These are phyloP conservation scores for Fusarium denticulatum DNA, from an alignment of 2,329 filamentous ascomycete species.

Conservation along the genomic window DNA sequence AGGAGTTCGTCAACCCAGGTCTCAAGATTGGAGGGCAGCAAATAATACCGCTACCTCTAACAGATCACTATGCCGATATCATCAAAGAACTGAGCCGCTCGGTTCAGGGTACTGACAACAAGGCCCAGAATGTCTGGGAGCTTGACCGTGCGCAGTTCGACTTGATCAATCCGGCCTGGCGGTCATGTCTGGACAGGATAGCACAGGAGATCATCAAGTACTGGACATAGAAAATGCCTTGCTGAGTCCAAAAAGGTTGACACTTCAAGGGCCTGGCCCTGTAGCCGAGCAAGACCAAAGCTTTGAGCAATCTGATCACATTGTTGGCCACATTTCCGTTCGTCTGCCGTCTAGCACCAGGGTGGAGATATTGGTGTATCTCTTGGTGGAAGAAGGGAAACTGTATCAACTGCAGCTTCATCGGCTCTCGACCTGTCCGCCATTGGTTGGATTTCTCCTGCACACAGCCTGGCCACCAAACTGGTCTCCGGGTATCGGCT, in stretches of 20 bases:
- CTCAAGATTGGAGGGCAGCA: conserved; percentile 2
- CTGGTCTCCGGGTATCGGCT: conserved; percentile 20
- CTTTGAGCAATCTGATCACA: not conserved
- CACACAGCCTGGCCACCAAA: not conserved
- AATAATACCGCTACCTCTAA: conserved; percentile 22
- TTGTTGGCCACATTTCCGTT: conserved; percentile 9
- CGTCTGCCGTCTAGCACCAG: conserved; percentile 22
- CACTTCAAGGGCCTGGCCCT: conserved; percentile 16
- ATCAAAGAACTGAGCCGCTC: conserved; percentile 10
- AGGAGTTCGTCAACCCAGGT: conserved; percentile 22
- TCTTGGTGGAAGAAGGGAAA: not conserved
- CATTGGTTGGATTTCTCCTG: conserved; percentile 15
- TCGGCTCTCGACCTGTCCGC: conserved; percentile 20
- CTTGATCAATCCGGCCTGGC: conserved; percentile 22
- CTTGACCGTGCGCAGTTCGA: conserved; percentile 18
- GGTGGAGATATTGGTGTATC: conserved; percentile 23
- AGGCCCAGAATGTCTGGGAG: conserved; percentile 15
- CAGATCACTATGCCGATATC: not conserved
- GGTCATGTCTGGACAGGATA: not conserved
- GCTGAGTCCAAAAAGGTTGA: not conserved
- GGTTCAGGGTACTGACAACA: not conserved
- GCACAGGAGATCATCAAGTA: not conserved
- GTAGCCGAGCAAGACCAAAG: not conserved
- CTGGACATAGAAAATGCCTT: not conserved
- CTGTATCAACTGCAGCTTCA: not conserved